Conservation (phyloP, 1,284 basidiomycete genomes). For the Cryptococcus sp. region DNA sequence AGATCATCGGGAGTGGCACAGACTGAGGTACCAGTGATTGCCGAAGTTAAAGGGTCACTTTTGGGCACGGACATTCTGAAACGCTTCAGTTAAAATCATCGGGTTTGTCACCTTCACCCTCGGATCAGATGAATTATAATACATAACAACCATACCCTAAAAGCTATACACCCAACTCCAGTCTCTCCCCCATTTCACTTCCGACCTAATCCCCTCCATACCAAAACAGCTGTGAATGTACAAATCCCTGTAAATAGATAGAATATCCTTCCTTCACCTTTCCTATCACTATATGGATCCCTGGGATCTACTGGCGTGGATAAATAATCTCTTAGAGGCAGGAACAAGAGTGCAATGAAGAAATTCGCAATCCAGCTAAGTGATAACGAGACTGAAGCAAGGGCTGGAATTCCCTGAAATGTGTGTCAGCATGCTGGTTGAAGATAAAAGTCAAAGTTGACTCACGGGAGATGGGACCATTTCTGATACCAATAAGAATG, state of each 20-base stretch:
- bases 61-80: too few species aligned
- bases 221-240: constrained; percentile 20
- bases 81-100: too few species aligned
- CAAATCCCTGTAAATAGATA: constrained; percentile 62
- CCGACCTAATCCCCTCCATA: constrained; percentile 22
- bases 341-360: constrained; percentile 71
- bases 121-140: too few species aligned
- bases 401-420: constrained; percentile 68
- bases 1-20: too few species aligned
- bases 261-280: constrained; percentile 73
- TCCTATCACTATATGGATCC: constrained; percentile 29
- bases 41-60: too few species aligned
- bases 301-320: constrained; percentile 24
- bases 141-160: too few species aligned
- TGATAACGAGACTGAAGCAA: constrained; percentile 76
- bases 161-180: neutral
- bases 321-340: constrained; percentile 71
- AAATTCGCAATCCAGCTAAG: constrained; percentile 86
- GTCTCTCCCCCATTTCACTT: neutral
- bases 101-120: too few species aligned
- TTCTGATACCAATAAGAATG: constrained; percentile 89
- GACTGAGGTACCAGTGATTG: too few species aligned
- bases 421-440: neutral
- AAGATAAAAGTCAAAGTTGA: constrained; percentile 9
- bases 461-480: constrained; percentile 72